Evolutionary conservation across 306 rosid species (phyloP).

Genomic region (Gillenia trifoliata): DNA sequence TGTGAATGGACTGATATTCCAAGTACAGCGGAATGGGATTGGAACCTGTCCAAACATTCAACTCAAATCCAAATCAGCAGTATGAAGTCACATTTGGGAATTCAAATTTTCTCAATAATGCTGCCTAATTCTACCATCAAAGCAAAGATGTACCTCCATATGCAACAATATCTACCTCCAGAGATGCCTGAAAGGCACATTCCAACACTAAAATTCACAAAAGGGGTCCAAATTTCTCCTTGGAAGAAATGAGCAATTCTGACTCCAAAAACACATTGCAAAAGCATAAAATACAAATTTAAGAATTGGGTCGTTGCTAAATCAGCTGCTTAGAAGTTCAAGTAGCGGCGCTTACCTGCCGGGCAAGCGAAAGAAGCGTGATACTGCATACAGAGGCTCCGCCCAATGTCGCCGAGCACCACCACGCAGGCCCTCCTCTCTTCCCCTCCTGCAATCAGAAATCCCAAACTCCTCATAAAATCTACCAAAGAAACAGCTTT

Average conservation of each 20-base stretch:
- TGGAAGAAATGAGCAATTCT: not conserved
- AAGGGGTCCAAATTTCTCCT: not conserved
- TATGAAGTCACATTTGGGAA: not conserved
- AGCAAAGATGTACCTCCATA: constrained; percentile 64
- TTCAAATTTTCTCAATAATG: not conserved
- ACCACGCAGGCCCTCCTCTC: constrained; percentile 87
- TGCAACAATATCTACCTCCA: constrained; percentile 82
- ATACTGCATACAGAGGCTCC: constrained; percentile 96
- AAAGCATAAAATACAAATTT: not conserved
- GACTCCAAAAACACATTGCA: not conserved
- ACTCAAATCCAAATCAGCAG: not conserved
- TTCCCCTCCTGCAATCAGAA: constrained; percentile 26
- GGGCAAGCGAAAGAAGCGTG: constrained; percentile 90
- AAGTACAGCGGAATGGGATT: constrained; percentile 65
- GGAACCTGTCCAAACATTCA: constrained; percentile 56
- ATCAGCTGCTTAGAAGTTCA: not conserved
- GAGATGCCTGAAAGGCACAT: constrained; percentile 59
- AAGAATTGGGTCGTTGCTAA: constrained; percentile 4
- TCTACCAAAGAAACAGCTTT: not conserved
- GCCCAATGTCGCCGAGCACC: constrained; percentile 91
- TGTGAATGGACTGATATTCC: constrained; percentile 60
- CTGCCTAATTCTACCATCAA: not conserved
- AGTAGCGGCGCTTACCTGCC: constrained; percentile 45
- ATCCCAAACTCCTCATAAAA: constrained; percentile 1
- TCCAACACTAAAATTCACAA: constrained; percentile 5